These are phyloP conservation scores for Phytophthora kernoviae DNA, from an alignment of 352 stramenopile genomes.

Conservation along the genomic window DNA sequence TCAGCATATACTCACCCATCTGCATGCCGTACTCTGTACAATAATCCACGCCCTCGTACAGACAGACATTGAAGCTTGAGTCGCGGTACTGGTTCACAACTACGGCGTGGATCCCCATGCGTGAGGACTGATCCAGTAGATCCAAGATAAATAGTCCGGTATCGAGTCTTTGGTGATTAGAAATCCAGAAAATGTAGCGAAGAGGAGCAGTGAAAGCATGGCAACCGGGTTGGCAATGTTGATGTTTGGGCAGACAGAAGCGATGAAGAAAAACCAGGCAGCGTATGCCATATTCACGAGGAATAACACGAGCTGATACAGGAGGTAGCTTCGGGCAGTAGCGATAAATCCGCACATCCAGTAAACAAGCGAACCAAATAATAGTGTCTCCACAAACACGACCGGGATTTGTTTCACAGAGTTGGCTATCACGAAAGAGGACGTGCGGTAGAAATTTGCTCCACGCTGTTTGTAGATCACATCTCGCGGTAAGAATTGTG, in stretches of 20 bases:
- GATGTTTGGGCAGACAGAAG: conserved; percentile 32
- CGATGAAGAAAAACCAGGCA: conserved; percentile 53
- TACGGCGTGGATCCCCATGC: conserved; percentile 45
- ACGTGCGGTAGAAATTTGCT: conserved; percentile 81
- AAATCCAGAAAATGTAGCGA: conserved; percentile 57
- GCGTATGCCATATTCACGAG: conserved; percentile 41
- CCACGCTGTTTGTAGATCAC: conserved; percentile 89
- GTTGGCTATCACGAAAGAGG: conserved; percentile 69
- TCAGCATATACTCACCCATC: conserved; percentile 40
- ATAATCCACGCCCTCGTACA: conserved; percentile 40
- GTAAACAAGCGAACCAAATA: conserved; percentile 85
- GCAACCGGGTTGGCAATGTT: conserved; percentile 49
- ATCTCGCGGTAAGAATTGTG: conserved; percentile 59
- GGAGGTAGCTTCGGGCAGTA: conserved; percentile 47
- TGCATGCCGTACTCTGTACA: conserved; percentile 35
- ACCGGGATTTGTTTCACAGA: conserved; percentile 43
- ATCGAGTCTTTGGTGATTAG: conserved; percentile 49
- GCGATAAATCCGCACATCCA: conserved; percentile 77
- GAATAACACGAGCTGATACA: conserved; percentile 67
- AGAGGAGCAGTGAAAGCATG: conserved; percentile 47
- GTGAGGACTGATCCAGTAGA: conserved; percentile 69
- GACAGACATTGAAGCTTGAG: conserved; percentile 30
- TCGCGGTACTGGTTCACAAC: conserved; percentile 45
- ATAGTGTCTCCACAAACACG: conserved; percentile 57
- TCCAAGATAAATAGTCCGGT: conserved; percentile 51